Evolutionary conservation across 1,139 yeast genomes (phyloP), one percentile per base, ranked within the genome.

Genomic region (Suhomyces maxii): DNA sequence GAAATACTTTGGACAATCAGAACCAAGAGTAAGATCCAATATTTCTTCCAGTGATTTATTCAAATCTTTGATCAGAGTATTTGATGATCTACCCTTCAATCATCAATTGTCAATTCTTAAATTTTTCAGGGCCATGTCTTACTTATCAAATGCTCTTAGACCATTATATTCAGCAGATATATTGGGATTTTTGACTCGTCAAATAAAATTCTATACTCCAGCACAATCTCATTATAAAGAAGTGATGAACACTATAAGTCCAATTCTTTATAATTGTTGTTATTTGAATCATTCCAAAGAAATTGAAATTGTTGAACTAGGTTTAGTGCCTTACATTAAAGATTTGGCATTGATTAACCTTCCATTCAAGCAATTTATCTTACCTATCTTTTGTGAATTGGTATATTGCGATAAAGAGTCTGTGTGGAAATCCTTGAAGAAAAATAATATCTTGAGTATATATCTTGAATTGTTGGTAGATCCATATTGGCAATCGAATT

Each of bases 401-500:
- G 83, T 82, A 0, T 71, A 82, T 59, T 73, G 81, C 53, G 73
- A 75, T 40, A 49, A 47, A n/a, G 57, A 60, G 39, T 18, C 23
- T 7, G 76, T 80, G 37, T 61, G 79, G 47, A 56, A 58, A 34
- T 60, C 61, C 8, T 61, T 82, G 45, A 59, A 71, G 61, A 64
- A 68, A 43, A 56, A 71, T 48, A 66, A 70, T 33, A 73, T 80
- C 3, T 57, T 82, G n/a, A 64, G 68, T 7, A 70, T 77, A 2
- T 82, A 82, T 51, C 64, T 76, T 37, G 68, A 68, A 26, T 65
- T 84, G 11, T 61, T 84, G 12, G 57, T 73, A 10, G 86, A 84
- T 56, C 83, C 86, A 0, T 80, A 82, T 53, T 84, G 89, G 89
- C 88, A 83, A 58, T 80, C 84, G 14, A 81, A 80, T 61, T 83